Conservation (phyloP, 1,139 yeast genomes). For the Hyphopichia wangnamkhiaoensis region DNA sequence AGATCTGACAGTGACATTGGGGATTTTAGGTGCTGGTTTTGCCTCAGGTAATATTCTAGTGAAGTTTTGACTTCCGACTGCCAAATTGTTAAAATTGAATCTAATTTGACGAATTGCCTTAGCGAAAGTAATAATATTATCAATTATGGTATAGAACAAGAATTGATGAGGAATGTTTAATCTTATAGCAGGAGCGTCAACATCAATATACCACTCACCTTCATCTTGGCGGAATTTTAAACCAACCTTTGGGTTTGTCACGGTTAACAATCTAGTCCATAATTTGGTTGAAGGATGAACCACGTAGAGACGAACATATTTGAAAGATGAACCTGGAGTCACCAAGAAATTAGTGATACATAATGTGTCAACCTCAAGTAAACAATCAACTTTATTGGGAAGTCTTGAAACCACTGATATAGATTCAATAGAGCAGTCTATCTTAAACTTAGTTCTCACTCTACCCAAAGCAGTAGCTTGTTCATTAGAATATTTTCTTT, state of each 20-base stretch:
- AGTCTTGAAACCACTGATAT: slow-evolving; percentile 47
- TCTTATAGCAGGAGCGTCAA: slow-evolving; percentile 30
- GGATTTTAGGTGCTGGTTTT: slow-evolving; percentile 30
- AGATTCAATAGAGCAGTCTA: slow-evolving; percentile 41
- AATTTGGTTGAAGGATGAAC: slow-evolving; percentile 54
- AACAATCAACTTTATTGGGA: slow-evolving; percentile 52
- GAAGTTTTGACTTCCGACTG: slow-evolving; percentile 38
- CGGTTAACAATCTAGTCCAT: slow-evolving; percentile 43
- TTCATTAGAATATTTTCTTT: slow-evolving; percentile 28
- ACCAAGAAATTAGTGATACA: slow-evolving; percentile 28
- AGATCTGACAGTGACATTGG: slow-evolving; percentile 32
- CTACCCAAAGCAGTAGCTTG: slow-evolving; percentile 27
- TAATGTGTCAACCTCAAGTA: slow-evolving; percentile 51
- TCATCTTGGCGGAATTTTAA: slow-evolving; percentile 21
- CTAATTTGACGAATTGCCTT: slow-evolving; percentile 60
- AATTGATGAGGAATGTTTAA: slow-evolving; percentile 60
- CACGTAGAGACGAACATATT: slow-evolving; percentile 49
- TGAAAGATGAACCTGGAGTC: slow-evolving; percentile 21
- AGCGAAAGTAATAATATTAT: slow-evolving; percentile 59
- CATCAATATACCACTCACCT: slow-evolving; percentile 17
- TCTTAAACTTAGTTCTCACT: slow-evolving; percentile 21
- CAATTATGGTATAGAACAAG: slow-evolving; percentile 64
- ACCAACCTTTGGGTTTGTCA: slow-evolving; percentile 38
- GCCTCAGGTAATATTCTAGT: slow-evolving; percentile 36
- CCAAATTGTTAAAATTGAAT: slow-evolving; percentile 48